Evolutionary conservation across 805 yeast species (phyloP).

Genomic region (Ogataea thermomethanolica): DNA sequence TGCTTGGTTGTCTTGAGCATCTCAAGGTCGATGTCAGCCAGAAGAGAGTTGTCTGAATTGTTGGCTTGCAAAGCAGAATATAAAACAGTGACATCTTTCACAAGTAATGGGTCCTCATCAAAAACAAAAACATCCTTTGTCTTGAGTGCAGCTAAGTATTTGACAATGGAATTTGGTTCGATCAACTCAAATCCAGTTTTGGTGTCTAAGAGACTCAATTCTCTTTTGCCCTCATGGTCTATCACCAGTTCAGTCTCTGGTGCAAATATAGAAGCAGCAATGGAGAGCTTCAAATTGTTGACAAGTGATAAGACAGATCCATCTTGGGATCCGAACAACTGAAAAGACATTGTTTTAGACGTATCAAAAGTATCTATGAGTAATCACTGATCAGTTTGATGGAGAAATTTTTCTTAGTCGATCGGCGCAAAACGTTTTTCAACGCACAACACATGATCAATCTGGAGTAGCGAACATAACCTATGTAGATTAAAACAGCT

Average conservation of each 20-base stretch:
- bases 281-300: conserved; percentile 41
- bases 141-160: conserved; percentile 45
- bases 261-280: conserved; percentile 37
- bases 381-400: not conserved
- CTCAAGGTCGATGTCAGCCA: conserved; percentile 7
- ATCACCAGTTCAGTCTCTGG: conserved; percentile 27
- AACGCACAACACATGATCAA: too few relatives aligned
- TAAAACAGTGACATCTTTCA: conserved; percentile 43
- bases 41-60: conserved; percentile 25
- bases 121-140: conserved; percentile 18
- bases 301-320: conserved; percentile 31
- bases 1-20: conserved; percentile 16
- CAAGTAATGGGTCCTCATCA: conserved; percentile 26
- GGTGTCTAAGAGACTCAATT: conserved; percentile 27
- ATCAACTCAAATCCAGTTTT: conserved; percentile 46
- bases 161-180: conserved; percentile 69
- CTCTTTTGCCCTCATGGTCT: conserved; percentile 23
- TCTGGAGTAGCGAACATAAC: too few relatives aligned
- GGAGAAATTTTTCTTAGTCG: conserved; percentile 10
- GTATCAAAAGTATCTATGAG: not conserved
- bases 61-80: conserved; percentile 38
- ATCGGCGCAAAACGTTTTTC: conserved; percentile 2
- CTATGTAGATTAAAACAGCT: too few relatives aligned
- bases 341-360: conserved; percentile 23
- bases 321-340: conserved; percentile 33